Conservation (phyloP, 345 rosid species). For the Ricinus communis region DNA sequence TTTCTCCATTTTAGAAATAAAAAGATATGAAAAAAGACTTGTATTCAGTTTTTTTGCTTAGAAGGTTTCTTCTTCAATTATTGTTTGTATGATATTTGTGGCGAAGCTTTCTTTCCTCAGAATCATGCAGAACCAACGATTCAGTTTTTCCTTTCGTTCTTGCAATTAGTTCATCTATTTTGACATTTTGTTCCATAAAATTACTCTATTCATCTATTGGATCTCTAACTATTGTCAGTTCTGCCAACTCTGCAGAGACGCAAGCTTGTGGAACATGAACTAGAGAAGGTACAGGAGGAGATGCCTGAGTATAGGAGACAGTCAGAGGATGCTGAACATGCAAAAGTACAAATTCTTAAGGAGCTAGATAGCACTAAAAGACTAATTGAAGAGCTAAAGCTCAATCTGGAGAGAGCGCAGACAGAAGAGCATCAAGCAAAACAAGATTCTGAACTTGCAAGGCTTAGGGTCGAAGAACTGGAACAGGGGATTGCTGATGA, state of each 20-base stretch:
- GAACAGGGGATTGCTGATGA: conserved; percentile 92
- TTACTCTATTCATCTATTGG: not conserved
- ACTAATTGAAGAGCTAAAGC: conserved; percentile 77
- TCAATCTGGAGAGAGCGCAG: conserved; percentile 81
- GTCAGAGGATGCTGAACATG: conserved; percentile 63
- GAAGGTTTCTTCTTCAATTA: not conserved
- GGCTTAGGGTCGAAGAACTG: conserved; percentile 87
- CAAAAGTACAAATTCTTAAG: conserved; percentile 51
- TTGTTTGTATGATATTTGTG: not conserved
- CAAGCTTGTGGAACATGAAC: conserved; percentile 71
- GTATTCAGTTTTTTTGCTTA: not conserved
- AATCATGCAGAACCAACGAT: not conserved
- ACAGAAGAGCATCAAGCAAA: conserved; percentile 91
- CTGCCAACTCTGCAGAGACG: conserved; percentile 48
- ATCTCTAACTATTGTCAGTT: conserved; percentile 6
- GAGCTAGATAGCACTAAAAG: conserved; percentile 84
- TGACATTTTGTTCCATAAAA: conserved; percentile 4
- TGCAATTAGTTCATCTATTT: not conserved
- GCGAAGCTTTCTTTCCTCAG: not conserved
- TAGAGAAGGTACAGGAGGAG: conserved; percentile 61
- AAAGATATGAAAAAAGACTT: not conserved
- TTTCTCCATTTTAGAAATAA: not conserved
- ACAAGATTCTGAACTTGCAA: conserved; percentile 88
- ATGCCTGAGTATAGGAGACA: conserved; percentile 61
- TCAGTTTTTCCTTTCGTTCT: not conserved